Percentiles rank a stretch among this genome's conserved stretches.
Evolutionary conservation across 1,284 basidiomycete genomes (phyloP).

Genomic region (Puccinia triticina): DNA sequence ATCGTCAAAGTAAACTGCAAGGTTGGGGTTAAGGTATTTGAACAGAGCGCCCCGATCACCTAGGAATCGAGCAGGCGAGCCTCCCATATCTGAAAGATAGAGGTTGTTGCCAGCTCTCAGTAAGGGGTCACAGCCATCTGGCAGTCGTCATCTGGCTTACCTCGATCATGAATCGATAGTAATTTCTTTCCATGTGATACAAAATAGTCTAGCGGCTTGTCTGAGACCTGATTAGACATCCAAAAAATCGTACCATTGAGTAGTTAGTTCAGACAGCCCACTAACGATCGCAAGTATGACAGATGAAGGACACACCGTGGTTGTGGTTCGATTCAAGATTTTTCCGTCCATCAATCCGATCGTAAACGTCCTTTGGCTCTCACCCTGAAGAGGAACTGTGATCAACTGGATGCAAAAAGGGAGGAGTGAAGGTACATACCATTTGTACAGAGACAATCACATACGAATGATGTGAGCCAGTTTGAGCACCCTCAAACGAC

Average conservation of each 20-base stretch:
- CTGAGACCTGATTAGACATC: not conserved
- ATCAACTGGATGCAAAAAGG: not conserved
- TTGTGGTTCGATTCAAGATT: conserved; percentile 24
- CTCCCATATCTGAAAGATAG: conserved; percentile 40
- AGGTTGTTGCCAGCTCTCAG: not conserved
- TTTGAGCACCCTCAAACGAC: conserved; percentile 8
- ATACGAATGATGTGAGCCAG: not conserved
- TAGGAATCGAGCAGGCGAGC: conserved; percentile 76
- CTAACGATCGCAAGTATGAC: not conserved
- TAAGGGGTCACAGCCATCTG: not conserved
- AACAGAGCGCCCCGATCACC: conserved; percentile 86
- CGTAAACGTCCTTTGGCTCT: conserved; percentile 1
- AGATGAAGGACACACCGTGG: conserved; percentile 4
- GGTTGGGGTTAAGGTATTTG: conserved; percentile 88
- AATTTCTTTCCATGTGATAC: conserved; percentile 11
- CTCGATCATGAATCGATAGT: conserved; percentile 45
- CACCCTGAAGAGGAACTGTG: conserved; percentile 16
- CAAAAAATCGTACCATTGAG: not conserved
- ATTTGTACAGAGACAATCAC: conserved; percentile 8
- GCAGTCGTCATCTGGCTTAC: not conserved
- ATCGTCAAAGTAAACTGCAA: conserved; percentile 67
- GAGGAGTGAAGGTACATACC: not conserved
- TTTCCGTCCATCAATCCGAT: conserved; percentile 27
- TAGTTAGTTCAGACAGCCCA: not conserved
- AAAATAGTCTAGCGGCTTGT: not conserved